Conservation (phyloP, 768 basidiomycete genomes). For the Butyriboletus loyo region DNA sequence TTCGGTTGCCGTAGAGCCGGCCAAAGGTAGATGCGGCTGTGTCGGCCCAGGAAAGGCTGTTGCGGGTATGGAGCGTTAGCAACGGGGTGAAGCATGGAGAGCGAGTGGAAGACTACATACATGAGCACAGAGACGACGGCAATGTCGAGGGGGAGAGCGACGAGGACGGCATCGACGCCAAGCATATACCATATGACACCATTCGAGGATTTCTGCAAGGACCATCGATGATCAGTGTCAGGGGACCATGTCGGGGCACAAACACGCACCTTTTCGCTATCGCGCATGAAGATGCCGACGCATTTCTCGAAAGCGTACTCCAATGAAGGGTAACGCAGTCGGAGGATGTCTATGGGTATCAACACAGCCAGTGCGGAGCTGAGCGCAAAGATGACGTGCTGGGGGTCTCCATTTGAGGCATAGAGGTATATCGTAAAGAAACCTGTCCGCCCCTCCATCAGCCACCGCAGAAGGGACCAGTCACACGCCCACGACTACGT, state of each 20-base stretch:
- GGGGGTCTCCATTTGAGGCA: conserved; percentile 43
- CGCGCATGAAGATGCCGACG: conserved; percentile 86
- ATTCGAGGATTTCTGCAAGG: conserved; percentile 56
- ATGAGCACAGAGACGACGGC: conserved; percentile 89
- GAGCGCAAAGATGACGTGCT: conserved; percentile 57
- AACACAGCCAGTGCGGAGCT: conserved; percentile 66
- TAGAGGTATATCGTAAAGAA: conserved; percentile 65
- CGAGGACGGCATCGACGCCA: conserved; percentile 75
- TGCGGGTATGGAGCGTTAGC: not conserved
- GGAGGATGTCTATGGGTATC: conserved; percentile 69
- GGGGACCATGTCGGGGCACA: not conserved
- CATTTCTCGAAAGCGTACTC: conserved; percentile 66
- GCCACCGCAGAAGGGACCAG: not conserved
- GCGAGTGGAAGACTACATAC: conserved; percentile 43
- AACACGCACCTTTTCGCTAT: conserved; percentile 66
- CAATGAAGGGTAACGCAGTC: conserved; percentile 63
- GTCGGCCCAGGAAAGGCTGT: conserved; percentile 92
- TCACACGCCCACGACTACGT: conserved; percentile 27
- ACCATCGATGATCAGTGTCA: not conserved
- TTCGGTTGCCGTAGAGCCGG: conserved; percentile 73
- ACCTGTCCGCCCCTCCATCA: conserved; percentile 37
- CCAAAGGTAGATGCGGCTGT: conserved; percentile 92
- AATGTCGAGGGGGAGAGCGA: conserved; percentile 78
- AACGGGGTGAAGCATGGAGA: not conserved
- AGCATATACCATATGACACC: conserved; percentile 89